phyloP scores from a whole-genome alignment of 2,329 filamentous ascomycete species.

The Cercospora sojina region DNA sequence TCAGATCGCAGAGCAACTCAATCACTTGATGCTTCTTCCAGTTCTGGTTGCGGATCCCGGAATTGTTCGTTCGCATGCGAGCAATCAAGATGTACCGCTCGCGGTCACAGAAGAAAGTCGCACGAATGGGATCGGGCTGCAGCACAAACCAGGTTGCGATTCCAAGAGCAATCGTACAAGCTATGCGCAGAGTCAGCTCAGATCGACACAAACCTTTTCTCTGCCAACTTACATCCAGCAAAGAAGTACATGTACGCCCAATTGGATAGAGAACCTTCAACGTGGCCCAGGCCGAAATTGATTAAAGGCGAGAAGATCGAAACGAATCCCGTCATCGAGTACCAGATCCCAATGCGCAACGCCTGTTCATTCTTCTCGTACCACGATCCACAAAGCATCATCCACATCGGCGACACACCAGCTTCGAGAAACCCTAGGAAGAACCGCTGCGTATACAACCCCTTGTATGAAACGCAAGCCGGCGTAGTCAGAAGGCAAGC shows the following conservation, averaged over 20 bases:
- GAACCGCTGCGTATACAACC: conserved; percentile 52
- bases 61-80: conserved; percentile 34
- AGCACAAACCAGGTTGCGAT: conserved; percentile 43
- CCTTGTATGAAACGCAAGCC: conserved; percentile 41
- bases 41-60: conserved; percentile 43
- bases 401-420: conserved; percentile 38
- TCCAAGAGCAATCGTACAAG: conserved; percentile 45
- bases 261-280: conserved; percentile 35
- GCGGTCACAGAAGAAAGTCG: conserved; percentile 43
- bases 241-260: conserved; percentile 40
- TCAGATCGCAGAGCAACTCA: conserved; percentile 38
- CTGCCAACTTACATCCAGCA: conserved; percentile 32
- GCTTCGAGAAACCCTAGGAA: conserved; percentile 57
- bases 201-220: too few species aligned
- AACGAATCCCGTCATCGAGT: conserved; percentile 47
- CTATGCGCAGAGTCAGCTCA: background rate
- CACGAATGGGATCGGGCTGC: conserved; percentile 45
- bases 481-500: conserved; percentile 41
- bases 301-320: conserved; percentile 49
- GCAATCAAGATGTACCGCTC: conserved; percentile 35
- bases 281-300: conserved; percentile 51
- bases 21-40: conserved; percentile 47
- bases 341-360: conserved; percentile 29
- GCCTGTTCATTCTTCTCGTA: conserved; percentile 36
- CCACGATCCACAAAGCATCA: conserved; percentile 22